Evolutionary conservation across 441 rosid species (phyloP), one percentile per base, ranked within the genome.

Genomic region (Gossypium armourianum): DNA sequence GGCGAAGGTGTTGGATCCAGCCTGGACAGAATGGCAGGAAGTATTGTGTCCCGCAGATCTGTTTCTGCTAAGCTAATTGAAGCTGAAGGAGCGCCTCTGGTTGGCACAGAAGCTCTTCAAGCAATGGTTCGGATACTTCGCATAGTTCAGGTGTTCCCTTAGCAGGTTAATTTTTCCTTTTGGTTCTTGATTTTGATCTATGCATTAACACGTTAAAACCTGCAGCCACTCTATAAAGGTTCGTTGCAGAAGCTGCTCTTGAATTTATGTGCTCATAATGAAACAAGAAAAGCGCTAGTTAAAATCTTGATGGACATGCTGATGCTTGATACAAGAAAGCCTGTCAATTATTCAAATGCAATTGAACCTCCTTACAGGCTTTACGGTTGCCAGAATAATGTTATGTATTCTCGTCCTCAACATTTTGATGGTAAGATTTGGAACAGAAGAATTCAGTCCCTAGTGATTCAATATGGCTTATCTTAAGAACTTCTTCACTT

Each of bases 181-280:
- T 53, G 58, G 23, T 65, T 19, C 63, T 6, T 15, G 29, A 28
- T 62, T 62, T 21, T 74, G 62, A 49, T 56, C 15, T 70, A 59
- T 57, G 50, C 32, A 70, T 77, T 69, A 55, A 63, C 73, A 12
- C 60, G 17, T 68, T n/a, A 54, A 3, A 66, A 59, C 75, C 66
- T 79, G 77, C 87, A 94, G 99, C 99, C 99, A 50, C 83, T 94
- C 16, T 92, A 90, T 75, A 94, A 90, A 86, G 99, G 97, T 69
- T 82, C 94, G 63, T 81, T 92, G 74, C 99, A 92, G 83, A 88
- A 92, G 88, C 99, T 94, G 76, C 85, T 94, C 68, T 78, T 94
- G 85, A 92, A 94, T 82, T 79, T 94, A 74, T 91, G 97, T 85
- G 85, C 97, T 69, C 97, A 94, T 78, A 82, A 87, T 19, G 97